Conservation (phyloP, 768 basidiomycete species). For the Rhodosporidiobolus odoratus region DNA sequence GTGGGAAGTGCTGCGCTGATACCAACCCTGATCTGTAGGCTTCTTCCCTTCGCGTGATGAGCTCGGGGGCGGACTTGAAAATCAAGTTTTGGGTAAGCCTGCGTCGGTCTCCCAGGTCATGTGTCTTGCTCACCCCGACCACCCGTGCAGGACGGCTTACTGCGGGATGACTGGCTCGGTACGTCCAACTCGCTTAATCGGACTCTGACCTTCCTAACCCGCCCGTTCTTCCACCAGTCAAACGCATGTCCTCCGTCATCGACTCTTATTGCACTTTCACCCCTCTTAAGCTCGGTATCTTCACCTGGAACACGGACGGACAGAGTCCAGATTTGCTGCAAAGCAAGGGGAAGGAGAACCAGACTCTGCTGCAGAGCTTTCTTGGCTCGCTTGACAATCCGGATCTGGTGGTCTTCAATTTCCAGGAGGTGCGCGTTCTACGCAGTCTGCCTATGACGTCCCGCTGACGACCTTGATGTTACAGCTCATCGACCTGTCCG, state of each 20-base stretch:
- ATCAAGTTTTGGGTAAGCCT: slow-evolving; percentile 78
- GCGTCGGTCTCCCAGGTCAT: background rate
- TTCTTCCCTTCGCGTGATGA: slow-evolving; percentile 61
- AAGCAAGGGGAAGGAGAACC: slow-evolving; percentile 54
- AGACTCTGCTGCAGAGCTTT: slow-evolving; percentile 9
- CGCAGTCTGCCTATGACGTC: background rate
- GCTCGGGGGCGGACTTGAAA: slow-evolving; percentile 66
- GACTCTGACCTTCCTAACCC: no score
- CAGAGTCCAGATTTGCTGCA: slow-evolving; percentile 68
- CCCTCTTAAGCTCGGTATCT: slow-evolving; percentile 66
- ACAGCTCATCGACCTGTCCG: slow-evolving; percentile 71
- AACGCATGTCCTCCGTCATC: slow-evolving; percentile 64
- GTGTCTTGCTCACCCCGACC: background rate
- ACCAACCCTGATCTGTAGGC: slow-evolving; percentile 34
- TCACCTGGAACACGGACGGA: slow-evolving; percentile 81
- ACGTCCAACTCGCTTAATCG: background rate
- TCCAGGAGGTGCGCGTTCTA: slow-evolving; percentile 67
- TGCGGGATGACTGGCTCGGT: slow-evolving; percentile 27
- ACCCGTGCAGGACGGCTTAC: slow-evolving; percentile 17
- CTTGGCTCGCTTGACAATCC: slow-evolving; percentile 60
- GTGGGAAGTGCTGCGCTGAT: background rate
- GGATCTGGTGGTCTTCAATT: slow-evolving; percentile 85
- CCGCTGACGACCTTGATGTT: background rate
- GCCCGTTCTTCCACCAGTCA: background rate
- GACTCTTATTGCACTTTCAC: slow-evolving; percentile 72